These are phyloP conservation scores for Naganishia onofrii DNA, from an alignment of 768 basidiomycete species.

Conservation along the genomic window DNA sequence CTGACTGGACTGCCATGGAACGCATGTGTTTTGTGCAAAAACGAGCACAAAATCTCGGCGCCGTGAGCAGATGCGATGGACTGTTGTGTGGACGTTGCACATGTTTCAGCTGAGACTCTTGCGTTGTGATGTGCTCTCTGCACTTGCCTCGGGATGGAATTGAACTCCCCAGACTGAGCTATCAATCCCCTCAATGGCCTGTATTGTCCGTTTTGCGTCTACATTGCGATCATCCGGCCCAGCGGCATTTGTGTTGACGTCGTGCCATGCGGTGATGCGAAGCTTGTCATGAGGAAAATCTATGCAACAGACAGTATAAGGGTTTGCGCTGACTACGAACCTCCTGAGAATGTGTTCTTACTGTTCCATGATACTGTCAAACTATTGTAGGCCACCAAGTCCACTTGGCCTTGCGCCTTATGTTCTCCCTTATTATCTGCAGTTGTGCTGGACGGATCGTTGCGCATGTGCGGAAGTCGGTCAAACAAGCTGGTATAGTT, in stretches of 20 bases:
- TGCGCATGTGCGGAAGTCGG: not conserved
- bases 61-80: slow-evolving; percentile 48
- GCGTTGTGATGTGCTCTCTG: not conserved
- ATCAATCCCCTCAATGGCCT: slow-evolving; percentile 45
- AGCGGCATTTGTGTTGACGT: slow-evolving; percentile 8
- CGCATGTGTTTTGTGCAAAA: slow-evolving; percentile 38
- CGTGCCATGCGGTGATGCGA: slow-evolving; percentile 46
- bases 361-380: slow-evolving; percentile 38
- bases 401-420: slow-evolving; percentile 31
- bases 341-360: not conserved
- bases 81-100: not conserved
- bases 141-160: slow-evolving; percentile 50
- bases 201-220: slow-evolving; percentile 3
- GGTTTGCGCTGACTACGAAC: not conserved
- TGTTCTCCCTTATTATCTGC: not conserved
- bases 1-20: slow-evolving; percentile 34
- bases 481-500: slow-evolving; percentile 24
- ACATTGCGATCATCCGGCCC: not conserved
- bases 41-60: slow-evolving; percentile 39
- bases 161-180: slow-evolving; percentile 50
- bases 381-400: slow-evolving; percentile 51
- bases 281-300: slow-evolving; percentile 43
- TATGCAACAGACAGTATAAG: slow-evolving; percentile 19
- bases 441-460: not conserved
- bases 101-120: not conserved